A percentile compares a stretch with the other conserved stretches of the same genome.
Conservation (phyloP, 148 eudicot species). For the Cornus florida region DNA sequence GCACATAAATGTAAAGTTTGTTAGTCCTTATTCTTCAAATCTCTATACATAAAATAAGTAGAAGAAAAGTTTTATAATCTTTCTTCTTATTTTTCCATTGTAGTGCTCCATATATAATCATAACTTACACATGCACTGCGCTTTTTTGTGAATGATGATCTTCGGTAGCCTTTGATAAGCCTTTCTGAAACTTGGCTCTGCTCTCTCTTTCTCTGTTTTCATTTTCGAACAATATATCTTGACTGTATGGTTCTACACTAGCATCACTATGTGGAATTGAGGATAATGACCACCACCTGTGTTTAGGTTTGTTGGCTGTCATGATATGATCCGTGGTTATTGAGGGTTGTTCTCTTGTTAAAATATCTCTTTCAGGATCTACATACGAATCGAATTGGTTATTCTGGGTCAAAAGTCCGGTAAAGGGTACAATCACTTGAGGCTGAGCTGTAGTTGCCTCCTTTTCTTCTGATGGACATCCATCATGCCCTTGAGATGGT, state of each 20-base stretch:
- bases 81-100: neutral
- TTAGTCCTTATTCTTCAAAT: constrained; percentile 1
- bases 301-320: constrained; percentile 4
- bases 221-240: constrained; percentile 22
- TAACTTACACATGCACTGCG: constrained; percentile 17
- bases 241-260: constrained; percentile 26
- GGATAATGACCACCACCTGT: constrained; percentile 23
- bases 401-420: constrained; percentile 11
- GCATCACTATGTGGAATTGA: constrained; percentile 22
- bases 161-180: constrained; percentile 12
- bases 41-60: neutral
- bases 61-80: neutral
- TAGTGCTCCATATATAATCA: neutral
- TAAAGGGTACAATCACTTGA: neutral
- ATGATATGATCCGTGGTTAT: neutral
- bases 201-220: constrained; percentile 12
- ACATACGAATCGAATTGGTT: constrained; percentile 3
- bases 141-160: neutral
- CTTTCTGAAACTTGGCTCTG: constrained; percentile 12
- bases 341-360: constrained; percentile 8
- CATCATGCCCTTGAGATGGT: neutral
- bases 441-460: constrained; percentile 5
- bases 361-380: constrained; percentile 8
- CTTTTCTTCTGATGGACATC: constrained; percentile 6
- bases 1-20: neutral